Evolutionary conservation across 345 rosid genomes (phyloP).

Genomic region (Melaleuca alternifolia): DNA sequence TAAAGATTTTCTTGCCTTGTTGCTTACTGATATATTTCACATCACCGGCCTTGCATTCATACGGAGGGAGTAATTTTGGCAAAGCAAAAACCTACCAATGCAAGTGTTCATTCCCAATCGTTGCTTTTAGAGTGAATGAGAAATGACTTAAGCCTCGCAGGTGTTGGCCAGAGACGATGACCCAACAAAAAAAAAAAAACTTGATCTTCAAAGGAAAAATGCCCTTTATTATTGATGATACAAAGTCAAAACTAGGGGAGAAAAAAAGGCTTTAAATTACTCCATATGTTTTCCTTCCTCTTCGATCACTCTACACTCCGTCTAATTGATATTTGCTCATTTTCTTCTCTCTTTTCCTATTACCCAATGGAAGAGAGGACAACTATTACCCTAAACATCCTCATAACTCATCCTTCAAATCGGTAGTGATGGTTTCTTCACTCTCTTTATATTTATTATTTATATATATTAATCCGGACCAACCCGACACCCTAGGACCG

Average conservation of each 20-base stretch:
- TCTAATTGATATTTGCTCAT: neutral
- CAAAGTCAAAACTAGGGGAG: neutral
- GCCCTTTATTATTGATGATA: neutral
- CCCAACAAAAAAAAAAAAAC: neutral
- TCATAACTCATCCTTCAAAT: slow-evolving; percentile 78
- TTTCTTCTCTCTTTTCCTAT: neutral
- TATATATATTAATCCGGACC: too few relatives aligned
- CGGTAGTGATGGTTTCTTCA: slow-evolving; percentile 10
- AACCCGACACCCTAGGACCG: too few relatives aligned
- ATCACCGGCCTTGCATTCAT: neutral
- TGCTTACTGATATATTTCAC: neutral
- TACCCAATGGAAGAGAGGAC: neutral
- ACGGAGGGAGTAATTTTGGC: neutral
- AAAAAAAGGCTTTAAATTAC: neutral
- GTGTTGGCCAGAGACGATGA: neutral
- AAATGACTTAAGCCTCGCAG: neutral
- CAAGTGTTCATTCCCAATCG: neutral
- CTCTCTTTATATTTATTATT: too few relatives aligned
- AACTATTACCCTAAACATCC: neutral
- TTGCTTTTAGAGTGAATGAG: neutral
- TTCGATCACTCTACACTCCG: neutral
- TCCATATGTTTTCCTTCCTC: neutral
- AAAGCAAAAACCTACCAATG: neutral
- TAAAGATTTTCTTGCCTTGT: neutral
- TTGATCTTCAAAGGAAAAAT: neutral